Base-by-base conservation (phyloP, 2,329 filamentous ascomycete genomes). In the Aspergillus hiratsukae region DNA sequence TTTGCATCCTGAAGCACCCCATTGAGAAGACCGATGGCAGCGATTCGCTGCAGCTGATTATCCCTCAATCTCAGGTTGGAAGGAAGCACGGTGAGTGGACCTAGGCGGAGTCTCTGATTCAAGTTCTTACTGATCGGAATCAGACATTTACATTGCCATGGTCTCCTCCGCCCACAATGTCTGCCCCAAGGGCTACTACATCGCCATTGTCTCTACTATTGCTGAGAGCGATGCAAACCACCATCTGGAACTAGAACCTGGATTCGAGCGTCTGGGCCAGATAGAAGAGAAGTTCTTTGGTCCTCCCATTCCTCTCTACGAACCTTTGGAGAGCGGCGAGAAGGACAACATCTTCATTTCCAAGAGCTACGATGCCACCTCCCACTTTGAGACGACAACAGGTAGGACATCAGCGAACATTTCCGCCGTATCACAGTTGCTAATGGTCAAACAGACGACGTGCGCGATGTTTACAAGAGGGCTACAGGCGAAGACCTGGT, bases 281-380 rank as follows among this genome's bases (percentile, higher is more conserved):
- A 94, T 97, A 61, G 92, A 97, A 79, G 94, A 97, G 83, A 92
- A 91, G 75, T 99, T 97, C 79, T 91, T 96, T 88, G 90, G 91
- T 27, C 79, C 90, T 29, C 90, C 94, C 19, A 96, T 97, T 64
- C 92, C 94, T 53, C 83, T 99, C 59, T 97, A 97, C 76, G 91
- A 96, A 78, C 95, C 94, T 23, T 75, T 93, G 50, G 89, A 90
- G 69, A 84, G 87, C 69, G 94, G 94, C 61, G 81, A 80, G 65
- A 88, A 87, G 66, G 92, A 97, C 80, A 92, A 92, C 76, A 88
- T 99, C 75, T 99, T 91, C 80, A 91, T 99, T 73, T 96, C 91
- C 69, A 97, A 95, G 86, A 96, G 91, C 80, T 99, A 99, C 78
- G 95, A 99, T 71, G 91, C 95, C 53, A 95, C 90, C 62, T 96